Evolutionary conservation across 805 yeast genomes (phyloP), one percentile per base, ranked within the genome.

Genomic region (Wilhelminamyces savonicus): DNA sequence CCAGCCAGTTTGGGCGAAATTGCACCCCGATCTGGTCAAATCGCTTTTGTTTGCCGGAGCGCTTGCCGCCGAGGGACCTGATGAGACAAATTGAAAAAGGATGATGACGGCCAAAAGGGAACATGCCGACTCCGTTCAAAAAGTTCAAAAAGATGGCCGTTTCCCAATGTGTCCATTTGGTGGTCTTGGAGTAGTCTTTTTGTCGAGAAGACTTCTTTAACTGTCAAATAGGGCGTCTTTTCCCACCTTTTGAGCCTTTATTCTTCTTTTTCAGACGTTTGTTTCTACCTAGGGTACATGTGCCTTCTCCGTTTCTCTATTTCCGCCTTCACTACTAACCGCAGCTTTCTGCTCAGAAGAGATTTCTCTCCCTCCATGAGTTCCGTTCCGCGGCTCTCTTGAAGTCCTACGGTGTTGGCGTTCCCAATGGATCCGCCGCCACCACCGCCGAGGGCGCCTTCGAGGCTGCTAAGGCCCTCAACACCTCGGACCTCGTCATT

Each of bases 341-440:
- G 16, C 21, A 51, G 54, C 36, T 57, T 40, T 43, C 49, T 39
- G 49, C 45, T 35, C 63, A 61, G 46, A 64, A 59, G 41, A 85
- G 98, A 72, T 69, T 67, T 66, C 69, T 92, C 48, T 87, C 97
- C 12, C 77, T 92, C 46, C 98, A 92, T 56, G 99, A 92, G 66
- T 92, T 63, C 77, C 85, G 97, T 61, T 84, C 97, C 19, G 96
- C 97, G 30, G 82, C 82, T 39, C 65, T 92, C 34, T 75, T 92
- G 50, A 74, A 79, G 57, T 51, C 71, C 28, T 90, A 87, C 66
- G 95, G 88, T 40, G 79, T 92, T 29, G 87, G 86, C 42, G 88
- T 86, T 28, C 98, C 99, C 38, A 70, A 69, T 34, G 99, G 99
- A 52, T 78, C 70, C 43, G 92, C 95, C 38, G 94, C 97, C 43